Evolutionary conservation across 495 filamentous ascomycete species (phyloP).

Genomic region (Podospora tetraspora): DNA sequence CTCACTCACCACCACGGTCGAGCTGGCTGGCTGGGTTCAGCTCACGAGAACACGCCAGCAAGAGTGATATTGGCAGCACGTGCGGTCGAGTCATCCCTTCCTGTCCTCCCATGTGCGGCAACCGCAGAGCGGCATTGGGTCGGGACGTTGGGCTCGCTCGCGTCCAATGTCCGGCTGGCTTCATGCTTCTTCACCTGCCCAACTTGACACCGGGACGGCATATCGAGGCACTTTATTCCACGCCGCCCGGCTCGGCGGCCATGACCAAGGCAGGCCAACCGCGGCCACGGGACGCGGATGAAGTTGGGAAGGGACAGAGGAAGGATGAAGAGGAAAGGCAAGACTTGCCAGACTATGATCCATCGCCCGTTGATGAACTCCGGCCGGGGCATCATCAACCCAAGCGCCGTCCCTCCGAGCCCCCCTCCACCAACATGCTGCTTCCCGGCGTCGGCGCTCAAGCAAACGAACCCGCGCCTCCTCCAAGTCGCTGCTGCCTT

Average conservation of each 20-base stretch:
- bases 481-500: neutral
- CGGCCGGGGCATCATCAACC: neutral
- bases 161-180: neutral
- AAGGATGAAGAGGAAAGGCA: neutral
- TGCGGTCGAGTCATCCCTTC: neutral
- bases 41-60: neutral
- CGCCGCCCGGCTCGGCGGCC: neutral
- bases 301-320: neutral
- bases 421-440: neutral
- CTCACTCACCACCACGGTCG: neutral
- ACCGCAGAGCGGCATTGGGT: neutral
- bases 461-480: neutral
- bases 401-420: neutral
- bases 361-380: neutral
- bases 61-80: neutral
- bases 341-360: neutral
- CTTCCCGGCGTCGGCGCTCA: neutral
- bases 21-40: neutral
- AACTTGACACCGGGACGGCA: neutral
- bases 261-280: neutral
- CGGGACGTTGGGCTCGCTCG: neutral
- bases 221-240: neutral
- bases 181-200: neutral
- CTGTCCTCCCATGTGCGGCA: neutral
- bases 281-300: neutral